Evolutionary conservation across 2,329 filamentous ascomycete genomes (phyloP).

Genomic region (Neospermospora avenae): DNA sequence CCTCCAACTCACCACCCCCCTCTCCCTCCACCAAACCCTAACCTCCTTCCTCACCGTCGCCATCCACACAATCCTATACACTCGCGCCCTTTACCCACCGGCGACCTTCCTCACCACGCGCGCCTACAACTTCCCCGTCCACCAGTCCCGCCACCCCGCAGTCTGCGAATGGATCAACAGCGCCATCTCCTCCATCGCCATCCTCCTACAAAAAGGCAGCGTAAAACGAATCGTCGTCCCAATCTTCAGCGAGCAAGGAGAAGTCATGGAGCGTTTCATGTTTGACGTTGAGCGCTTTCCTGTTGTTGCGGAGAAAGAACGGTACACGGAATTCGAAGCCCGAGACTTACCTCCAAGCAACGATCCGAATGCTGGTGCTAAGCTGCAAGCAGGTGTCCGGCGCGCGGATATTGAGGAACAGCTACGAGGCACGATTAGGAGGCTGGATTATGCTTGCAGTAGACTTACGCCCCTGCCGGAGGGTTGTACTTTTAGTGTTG

Average conservation of each 20-base stretch:
- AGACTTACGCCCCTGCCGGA: slow-evolving; percentile 55
- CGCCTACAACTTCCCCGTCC: slow-evolving; percentile 69
- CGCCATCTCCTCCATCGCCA: slow-evolving; percentile 58
- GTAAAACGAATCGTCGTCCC: slow-evolving; percentile 38
- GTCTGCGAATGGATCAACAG: slow-evolving; percentile 70
- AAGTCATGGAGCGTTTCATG: slow-evolving; percentile 41
- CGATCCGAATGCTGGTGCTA: neutral
- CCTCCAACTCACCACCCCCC: slow-evolving; percentile 39
- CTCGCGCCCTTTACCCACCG: slow-evolving; percentile 62
- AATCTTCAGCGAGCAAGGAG: slow-evolving; percentile 35
- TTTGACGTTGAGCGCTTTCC: slow-evolving; percentile 42
- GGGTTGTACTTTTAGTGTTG: slow-evolving; percentile 72
- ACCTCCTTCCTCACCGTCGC: slow-evolving; percentile 65
- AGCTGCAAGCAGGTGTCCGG: slow-evolving; percentile 36
- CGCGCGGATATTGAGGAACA: slow-evolving; percentile 68
- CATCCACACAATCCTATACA: slow-evolving; percentile 68
- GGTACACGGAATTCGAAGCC: slow-evolving; percentile 36
- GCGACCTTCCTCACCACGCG: slow-evolving; percentile 63
- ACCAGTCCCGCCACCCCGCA: slow-evolving; percentile 65
- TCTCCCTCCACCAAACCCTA: slow-evolving; percentile 53
- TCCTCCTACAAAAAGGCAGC: slow-evolving; percentile 54
- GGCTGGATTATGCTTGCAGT: slow-evolving; percentile 58
- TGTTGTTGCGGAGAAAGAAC: slow-evolving; percentile 34
- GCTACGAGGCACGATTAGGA: slow-evolving; percentile 63
- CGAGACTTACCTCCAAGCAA: slow-evolving; percentile 1